These are phyloP conservation scores for Triticum aestivum DNA, from an alignment of 176 grass and related monocot species.

Conservation along the genomic window IWGSC_CS_RefSeq_v2.1 NC_057799.1:93692516-93693015, in stretches of 20 bases:
- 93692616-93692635: background rate
- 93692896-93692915: background rate
- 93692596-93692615: background rate
- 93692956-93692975: background rate
- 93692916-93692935: background rate
- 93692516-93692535: background rate
- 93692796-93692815: background rate
- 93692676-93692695: background rate
- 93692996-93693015: background rate
- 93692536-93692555: background rate
- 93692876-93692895: background rate
- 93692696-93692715: background rate
- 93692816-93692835: background rate
- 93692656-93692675: background rate
- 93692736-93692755: background rate
- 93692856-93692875: background rate
- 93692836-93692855: background rate
- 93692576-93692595: conserved; percentile 1
- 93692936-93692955: conserved; percentile 19
- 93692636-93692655: background rate
- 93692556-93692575: background rate
- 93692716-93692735: background rate
- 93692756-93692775: background rate
- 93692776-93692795: background rate
- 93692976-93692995: conserved; percentile 9